Evolutionary conservation across 225 moss, liverwort and hornwort genomes (phyloP).

Genomic region (Climacium dendroides): DNA sequence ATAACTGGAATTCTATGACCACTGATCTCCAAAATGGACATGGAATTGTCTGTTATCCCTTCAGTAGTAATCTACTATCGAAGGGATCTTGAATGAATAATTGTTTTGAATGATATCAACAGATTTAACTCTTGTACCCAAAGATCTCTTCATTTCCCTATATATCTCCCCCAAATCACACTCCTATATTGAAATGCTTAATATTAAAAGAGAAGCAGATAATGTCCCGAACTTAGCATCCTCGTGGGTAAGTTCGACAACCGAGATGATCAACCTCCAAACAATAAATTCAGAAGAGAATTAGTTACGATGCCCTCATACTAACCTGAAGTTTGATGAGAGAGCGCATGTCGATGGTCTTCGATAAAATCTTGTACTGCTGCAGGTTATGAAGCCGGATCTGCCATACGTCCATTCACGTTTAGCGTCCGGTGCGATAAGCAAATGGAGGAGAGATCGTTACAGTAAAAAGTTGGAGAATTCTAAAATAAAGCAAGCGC

Average conservation of each 20-base stretch:
- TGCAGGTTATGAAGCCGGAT: slow-evolving; percentile 72
- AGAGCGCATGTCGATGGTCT: slow-evolving; percentile 63
- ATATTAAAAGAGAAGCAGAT: neutral
- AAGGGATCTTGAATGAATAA: neutral
- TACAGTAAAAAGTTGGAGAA: neutral
- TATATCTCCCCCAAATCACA: neutral
- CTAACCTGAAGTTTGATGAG: slow-evolving; percentile 76
- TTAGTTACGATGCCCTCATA: neutral
- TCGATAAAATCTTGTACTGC: slow-evolving; percentile 64
- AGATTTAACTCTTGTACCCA: neutral
- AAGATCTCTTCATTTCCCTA: neutral
- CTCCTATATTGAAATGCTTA: neutral
- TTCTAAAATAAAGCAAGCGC: neutral
- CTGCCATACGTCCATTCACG: slow-evolving; percentile 4
- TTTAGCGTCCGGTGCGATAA: neutral
- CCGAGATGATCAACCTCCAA: neutral
- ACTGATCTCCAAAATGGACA: neutral
- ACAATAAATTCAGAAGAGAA: neutral
- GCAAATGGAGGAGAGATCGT: neutral
- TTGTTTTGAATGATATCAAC: neutral
- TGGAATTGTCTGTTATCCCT: too few relatives aligned
- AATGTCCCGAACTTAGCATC: neutral
- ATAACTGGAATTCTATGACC: neutral
- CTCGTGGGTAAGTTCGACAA: neutral
- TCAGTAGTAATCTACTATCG: neutral